These are phyloP conservation scores for Diplodia seriata DNA, from an alignment of 2,329 filamentous ascomycete species.

Conservation along the genomic window DNA sequence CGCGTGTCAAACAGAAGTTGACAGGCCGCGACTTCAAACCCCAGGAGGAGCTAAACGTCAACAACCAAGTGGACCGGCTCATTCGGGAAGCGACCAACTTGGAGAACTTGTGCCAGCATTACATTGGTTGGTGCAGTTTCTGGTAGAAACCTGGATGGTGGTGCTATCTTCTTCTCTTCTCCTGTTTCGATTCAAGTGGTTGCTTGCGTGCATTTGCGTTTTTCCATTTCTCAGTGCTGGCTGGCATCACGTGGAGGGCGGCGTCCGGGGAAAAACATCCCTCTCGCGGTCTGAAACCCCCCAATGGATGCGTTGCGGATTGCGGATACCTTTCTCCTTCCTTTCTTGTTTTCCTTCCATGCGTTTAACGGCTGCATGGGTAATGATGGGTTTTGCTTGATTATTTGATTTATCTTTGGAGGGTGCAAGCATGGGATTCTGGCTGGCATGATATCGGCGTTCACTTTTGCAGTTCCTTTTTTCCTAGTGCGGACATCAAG, in stretches of 20 bases:
- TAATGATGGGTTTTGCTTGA: slow-evolving; percentile 1
- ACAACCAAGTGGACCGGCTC: slow-evolving; percentile 90
- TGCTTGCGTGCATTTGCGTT: slow-evolving; percentile 3
- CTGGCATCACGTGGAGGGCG: slow-evolving; percentile 7
- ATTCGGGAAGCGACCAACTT: slow-evolving; percentile 95
- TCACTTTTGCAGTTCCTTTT: neutral
- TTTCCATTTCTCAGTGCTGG: slow-evolving; percentile 2
- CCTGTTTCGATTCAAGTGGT: neutral
- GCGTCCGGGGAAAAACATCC: neutral
- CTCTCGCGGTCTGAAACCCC: neutral
- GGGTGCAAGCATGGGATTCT: neutral
- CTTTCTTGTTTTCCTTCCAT: neutral
- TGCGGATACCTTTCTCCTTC: neutral
- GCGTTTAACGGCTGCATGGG: neutral
- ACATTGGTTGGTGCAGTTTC: slow-evolving; percentile 99
- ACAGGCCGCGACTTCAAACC: slow-evolving; percentile 92
- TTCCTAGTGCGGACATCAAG: neutral
- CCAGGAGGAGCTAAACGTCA: slow-evolving; percentile 81
- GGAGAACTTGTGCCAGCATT: slow-evolving; percentile 98
- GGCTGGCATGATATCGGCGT: slow-evolving; percentile 24
- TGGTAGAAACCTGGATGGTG: slow-evolving; percentile 65
- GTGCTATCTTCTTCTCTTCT: neutral
- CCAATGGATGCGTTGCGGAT: neutral
- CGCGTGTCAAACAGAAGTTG: slow-evolving; percentile 92
- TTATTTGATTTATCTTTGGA: neutral